Evolutionary conservation across 306 rosid genomes (phyloP), one percentile per base, ranked within the genome.

Genomic region (Hippophae tibetana): DNA sequence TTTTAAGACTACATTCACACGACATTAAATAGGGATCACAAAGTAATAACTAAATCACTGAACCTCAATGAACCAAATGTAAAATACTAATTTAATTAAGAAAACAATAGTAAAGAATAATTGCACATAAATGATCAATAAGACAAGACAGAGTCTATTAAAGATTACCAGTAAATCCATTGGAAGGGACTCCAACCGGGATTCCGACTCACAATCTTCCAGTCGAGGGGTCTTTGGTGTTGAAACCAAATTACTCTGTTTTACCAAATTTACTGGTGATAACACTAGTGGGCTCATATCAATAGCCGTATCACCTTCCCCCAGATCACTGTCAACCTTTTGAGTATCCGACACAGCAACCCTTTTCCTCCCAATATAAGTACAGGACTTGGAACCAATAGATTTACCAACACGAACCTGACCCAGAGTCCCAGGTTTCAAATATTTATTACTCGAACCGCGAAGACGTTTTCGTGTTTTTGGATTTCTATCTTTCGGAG

Each of bases 351-450:
- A 76, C 7, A 70, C 69, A 5, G 78, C 85, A 9, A 81, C 96
- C 57, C 92, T 72, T 55, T 78, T 87, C 81, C 81, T 81, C 52
- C 81, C 84, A 12, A 85, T 65, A 78, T 83, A 84, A 42, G 81
- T 82, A 54, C 87, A 87, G 27, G 78, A 47, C 78, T 71, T 79
- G 5, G 70, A 72, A n/a, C 73, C 69, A 6, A 79, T 58, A 25
- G 69, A 63, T 73, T 71, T 85, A 66, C 48, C 65, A 60, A 75
- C 64, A 60, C 90, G 94, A 65, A 92, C 86, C 87, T 86, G 93
- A 61, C 95, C 84, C n/a, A 85, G 82, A 31, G 98, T 73, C 18
- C 95, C 95, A 0, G 98, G 95, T 74, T 84, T 87, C 72, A 90
- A 72, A 67, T 85, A 85, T 76, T 59, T 85, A 12, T 70, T 75